phyloP scores from a whole-genome alignment of 2,329 filamentous ascomycete genomes.

The Lachnellula cervina region DNA sequence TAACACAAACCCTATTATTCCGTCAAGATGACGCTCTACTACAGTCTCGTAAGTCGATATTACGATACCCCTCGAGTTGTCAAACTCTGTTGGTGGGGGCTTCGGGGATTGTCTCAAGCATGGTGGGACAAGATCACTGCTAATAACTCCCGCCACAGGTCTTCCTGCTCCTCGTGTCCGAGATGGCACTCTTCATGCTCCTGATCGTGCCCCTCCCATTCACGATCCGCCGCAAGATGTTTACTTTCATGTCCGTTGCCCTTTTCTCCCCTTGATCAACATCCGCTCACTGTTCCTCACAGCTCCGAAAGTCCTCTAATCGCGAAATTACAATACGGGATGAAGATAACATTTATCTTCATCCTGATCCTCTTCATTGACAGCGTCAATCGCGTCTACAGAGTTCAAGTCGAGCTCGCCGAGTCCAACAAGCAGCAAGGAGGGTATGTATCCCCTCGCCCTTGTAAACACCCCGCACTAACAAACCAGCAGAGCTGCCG shows the following conservation, averaged over 20 bases:
- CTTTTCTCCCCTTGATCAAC: background rate
- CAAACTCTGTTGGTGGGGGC: background rate
- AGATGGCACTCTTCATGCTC: slow-evolving; percentile 78
- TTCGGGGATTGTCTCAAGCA: background rate
- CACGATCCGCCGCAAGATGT: slow-evolving; percentile 40
- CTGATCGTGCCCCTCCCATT: slow-evolving; percentile 87
- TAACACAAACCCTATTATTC: slow-evolving; percentile 9
- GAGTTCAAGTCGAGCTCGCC: slow-evolving; percentile 84
- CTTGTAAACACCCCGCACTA: slow-evolving; percentile 13
- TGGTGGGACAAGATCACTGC: background rate
- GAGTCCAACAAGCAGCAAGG: slow-evolving; percentile 59
- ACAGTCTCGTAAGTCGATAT: slow-evolving; percentile 40
- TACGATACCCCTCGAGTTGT: background rate
- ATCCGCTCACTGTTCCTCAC: slow-evolving; percentile 15
- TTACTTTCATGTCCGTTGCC: slow-evolving; percentile 81
- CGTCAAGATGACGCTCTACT: slow-evolving; percentile 46
- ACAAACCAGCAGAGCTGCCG: slow-evolving; percentile 48
- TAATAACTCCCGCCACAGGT: slow-evolving; percentile 48
- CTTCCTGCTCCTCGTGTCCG: slow-evolving; percentile 74
- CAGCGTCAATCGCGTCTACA: slow-evolving; percentile 92
- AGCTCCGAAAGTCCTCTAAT: slow-evolving; percentile 47
- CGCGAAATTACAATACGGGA: slow-evolving; percentile 91
- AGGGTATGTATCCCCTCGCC: slow-evolving; percentile 20
- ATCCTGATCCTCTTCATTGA: slow-evolving; percentile 97
- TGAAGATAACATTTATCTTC: slow-evolving; percentile 99